Base-by-base conservation (phyloP, 1,284 basidiomycete species). In the Fomitopsis betulina region DNA sequence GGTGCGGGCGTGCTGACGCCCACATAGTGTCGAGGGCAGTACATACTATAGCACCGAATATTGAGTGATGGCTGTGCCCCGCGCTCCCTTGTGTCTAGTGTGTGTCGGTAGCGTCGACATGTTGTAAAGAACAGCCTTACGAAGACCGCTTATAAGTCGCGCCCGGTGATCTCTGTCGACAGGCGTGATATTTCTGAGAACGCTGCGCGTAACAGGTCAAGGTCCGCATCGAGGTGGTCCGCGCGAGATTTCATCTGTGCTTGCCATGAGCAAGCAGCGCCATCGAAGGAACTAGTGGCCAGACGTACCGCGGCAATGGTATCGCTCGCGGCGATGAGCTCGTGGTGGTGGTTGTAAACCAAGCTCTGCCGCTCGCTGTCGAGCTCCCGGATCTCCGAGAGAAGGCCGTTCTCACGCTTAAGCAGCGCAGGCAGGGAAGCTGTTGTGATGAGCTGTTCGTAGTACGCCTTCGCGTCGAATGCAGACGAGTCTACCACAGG, bases 341-440 rank as follows among this genome's bases (percentile, higher is more conserved):
- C 94, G 64, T 95, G 93, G 68, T 96, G 94, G 67, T 96, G 94
- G 65, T 96, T 95, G 70, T 96, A 96, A 3, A 96, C 94, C 39
- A 96, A 76, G 21, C 90, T 91, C 70, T 96, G 94, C 33, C 93
- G 80, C 69, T 96, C 94, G 64, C 89, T 87, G 59, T 96, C 93
- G 5, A 96, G 75, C 63, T 95, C 85, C 45, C 91, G 81, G 60
- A 96, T 95, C 72, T 95, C 93, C 91, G 80, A 79, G 30, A 91
- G 71, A 7, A 94, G 77, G 53, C 93, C 90, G 58, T 91, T 93
- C 72, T 93, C 90, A 58, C 80, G 79, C 71, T 86, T 91, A 6
- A 94, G 73, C 15, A 94, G 73, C 7, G 81, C 78, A 1, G 86
- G 83, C 32, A 94, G 73, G 3, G 89, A 85, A 1, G 89, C 83